phyloP scores from a whole-genome alignment of 345 rosid species.

The Eucalyptus coolabah region DNA sequence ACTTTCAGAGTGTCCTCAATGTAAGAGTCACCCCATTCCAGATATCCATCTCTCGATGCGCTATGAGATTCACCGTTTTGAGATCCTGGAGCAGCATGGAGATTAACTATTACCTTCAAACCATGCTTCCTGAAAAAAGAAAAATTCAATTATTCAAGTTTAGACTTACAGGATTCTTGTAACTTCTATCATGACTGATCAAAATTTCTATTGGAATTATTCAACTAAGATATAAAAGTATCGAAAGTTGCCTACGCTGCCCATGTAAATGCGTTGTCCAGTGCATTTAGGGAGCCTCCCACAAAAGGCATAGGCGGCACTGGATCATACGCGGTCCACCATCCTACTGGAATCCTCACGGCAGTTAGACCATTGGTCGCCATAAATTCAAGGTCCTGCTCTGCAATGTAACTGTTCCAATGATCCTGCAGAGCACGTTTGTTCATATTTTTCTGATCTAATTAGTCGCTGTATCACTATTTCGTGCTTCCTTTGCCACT shows the following conservation, averaged over 20 bases:
- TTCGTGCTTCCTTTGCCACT: not conserved
- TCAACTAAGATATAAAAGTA: not conserved
- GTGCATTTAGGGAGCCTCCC: not conserved
- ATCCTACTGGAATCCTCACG: not conserved
- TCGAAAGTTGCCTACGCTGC: not conserved
- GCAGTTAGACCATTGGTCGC: not conserved
- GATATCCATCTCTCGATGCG: slow-evolving; percentile 20
- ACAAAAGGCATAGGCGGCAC: not conserved
- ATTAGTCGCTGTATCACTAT: not conserved
- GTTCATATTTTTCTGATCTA: not conserved
- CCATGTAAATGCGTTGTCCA: not conserved
- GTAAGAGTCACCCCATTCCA: slow-evolving; percentile 24
- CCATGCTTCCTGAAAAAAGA: slow-evolving; percentile 1
- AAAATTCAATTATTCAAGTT: not conserved
- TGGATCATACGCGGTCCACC: not conserved
- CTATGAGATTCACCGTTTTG: slow-evolving; percentile 23
- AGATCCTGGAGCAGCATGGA: not conserved
- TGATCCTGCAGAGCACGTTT: not conserved
- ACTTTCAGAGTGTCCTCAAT: slow-evolving; percentile 12
- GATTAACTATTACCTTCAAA: not conserved
- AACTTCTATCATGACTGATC: not conserved
- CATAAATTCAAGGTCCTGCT: not conserved
- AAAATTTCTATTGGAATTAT: not conserved
- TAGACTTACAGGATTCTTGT: not conserved
- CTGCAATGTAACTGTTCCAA: not conserved